Evolutionary conservation across 768 basidiomycete species (phyloP).

Genomic region (Infundibulicybe gibba): DNA sequence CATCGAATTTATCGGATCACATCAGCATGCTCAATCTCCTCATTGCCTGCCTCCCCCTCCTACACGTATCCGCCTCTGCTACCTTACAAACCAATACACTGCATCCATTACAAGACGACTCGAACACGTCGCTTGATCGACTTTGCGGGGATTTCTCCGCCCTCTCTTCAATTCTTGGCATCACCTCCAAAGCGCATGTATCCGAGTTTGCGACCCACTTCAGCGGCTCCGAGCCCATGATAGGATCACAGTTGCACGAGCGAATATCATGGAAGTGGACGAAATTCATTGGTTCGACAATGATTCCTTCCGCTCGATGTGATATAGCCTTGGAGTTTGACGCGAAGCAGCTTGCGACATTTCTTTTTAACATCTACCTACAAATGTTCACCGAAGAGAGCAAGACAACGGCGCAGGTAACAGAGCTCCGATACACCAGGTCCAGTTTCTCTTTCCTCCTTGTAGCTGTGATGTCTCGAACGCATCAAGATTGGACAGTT

Average conservation of each 20-base stretch:
- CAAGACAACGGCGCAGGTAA: conserved; percentile 4
- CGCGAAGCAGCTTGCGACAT: conserved; percentile 26
- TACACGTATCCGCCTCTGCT: conserved; percentile 22
- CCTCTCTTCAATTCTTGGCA: conserved; percentile 36
- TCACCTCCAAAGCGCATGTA: conserved; percentile 33
- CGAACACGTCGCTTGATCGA: conserved; percentile 18
- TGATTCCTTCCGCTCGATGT: not conserved
- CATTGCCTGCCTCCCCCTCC: conserved; percentile 29
- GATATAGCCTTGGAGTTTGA: conserved; percentile 18
- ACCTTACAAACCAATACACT: conserved; percentile 40
- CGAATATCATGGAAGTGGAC: too few species aligned
- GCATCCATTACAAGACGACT: conserved; percentile 18
- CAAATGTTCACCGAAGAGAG: conserved; percentile 42
- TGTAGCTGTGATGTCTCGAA: conserved; percentile 29
- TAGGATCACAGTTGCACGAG: too few species aligned
- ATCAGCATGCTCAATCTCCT: conserved; percentile 43
- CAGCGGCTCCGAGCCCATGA: too few species aligned
- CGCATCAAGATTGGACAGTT: conserved; percentile 35
- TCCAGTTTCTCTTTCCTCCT: conserved; percentile 45
- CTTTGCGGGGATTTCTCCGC: conserved; percentile 35
- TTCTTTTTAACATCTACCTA: conserved; percentile 40
- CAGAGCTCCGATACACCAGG: conserved; percentile 34
- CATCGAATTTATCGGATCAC: conserved; percentile 49
- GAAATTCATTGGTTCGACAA: too few species aligned
- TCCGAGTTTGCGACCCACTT: conserved; percentile 31